Conservation (phyloP, 139 green algal genomes). For the Micractinium conductrix region DNA sequence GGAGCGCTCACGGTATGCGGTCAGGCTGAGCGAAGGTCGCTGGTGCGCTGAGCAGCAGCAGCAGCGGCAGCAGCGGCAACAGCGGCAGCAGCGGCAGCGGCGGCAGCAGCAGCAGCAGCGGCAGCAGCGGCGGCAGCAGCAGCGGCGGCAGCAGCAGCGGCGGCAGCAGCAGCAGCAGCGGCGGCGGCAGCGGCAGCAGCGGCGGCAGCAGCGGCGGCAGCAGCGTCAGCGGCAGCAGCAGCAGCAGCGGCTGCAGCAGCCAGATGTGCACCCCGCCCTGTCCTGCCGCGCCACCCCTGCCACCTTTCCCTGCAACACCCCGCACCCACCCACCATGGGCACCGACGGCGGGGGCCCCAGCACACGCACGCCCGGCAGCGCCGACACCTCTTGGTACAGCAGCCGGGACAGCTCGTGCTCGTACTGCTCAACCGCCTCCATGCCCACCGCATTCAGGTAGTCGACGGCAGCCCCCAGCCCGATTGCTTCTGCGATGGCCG, state of each 20-base stretch:
- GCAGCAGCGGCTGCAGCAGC: too few relatives aligned
- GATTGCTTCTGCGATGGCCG: constrained; percentile 84
- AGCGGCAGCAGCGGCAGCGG: neutral
- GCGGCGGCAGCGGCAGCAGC: too few relatives aligned
- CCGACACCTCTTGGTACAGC: constrained; percentile 42
- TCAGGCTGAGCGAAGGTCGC: too few relatives aligned
- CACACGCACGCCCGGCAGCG: neutral
- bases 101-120: too few relatives aligned
- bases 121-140: too few relatives aligned
- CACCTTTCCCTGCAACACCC: neutral
- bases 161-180: neutral
- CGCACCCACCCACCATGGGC: neutral
- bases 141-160: too few relatives aligned
- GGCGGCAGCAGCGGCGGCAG: neutral
- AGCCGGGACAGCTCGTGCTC: constrained; percentile 81
- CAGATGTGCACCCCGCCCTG: neutral
- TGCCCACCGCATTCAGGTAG: constrained; percentile 71
- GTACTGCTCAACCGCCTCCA: constrained; percentile 57
- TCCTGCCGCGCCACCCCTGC: neutral
- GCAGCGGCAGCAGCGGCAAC: neutral
- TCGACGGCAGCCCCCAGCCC: constrained; percentile 69
- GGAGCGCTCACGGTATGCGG: neutral
- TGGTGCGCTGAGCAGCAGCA: too few relatives aligned
- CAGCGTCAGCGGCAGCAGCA: too few relatives aligned
- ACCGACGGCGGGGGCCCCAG: constrained; percentile 12